Base-by-base conservation (phyloP, 805 yeast genomes). In the Cyberlindnera misumaiensis region DNA sequence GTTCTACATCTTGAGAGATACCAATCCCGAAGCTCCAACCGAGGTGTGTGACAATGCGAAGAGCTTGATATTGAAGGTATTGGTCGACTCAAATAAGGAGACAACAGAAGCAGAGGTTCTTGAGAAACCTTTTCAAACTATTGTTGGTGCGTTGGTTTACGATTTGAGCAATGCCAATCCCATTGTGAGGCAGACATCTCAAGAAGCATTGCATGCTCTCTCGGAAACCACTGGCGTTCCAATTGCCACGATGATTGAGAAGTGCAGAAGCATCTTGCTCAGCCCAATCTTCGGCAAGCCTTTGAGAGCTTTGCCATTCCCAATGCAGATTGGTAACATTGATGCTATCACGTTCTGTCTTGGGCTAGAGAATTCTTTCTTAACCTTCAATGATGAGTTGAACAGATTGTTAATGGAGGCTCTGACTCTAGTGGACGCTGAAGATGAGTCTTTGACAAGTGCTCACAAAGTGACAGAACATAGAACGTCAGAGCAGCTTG, bases 261-360 rank as follows among this genome's bases (percentile, higher is more conserved):
- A 90, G 14, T 89, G 94, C 38, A 86, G 88, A 51, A 80, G 77
- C 34, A 76, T 89, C 18, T 65, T 94, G 22, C 63, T 93, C 34
- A 84, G 94, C 1, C 97, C 99, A 6, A 93, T 93, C 16, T 94
- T 93, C 66, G 96, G 96, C 4, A 93, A 93, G 56, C 99, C 99
- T 0, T 63, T 93, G 41, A 72, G 99, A 46, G 99, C 99, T 0
- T 68, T 93, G 44, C 98, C 99, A 0, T 93, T 94, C 64, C 93
- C 96, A 4, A 93, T 90, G 96, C 98, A 94, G 63, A 93, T 93
- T 40, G 98, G 98, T 28, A 89, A 93, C 58, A 89, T 93, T 44
- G 97, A 93, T 60, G 97, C 97, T 1, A 85, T 93, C n/a, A 80
- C 95, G 0, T 94, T 80, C 59, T 90, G 97, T 55, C 64, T 93